Evolutionary conservation across 2,329 filamentous ascomycete genomes (phyloP), one percentile per base, ranked within the genome.

Genomic region (Myriangium duriaei): DNA sequence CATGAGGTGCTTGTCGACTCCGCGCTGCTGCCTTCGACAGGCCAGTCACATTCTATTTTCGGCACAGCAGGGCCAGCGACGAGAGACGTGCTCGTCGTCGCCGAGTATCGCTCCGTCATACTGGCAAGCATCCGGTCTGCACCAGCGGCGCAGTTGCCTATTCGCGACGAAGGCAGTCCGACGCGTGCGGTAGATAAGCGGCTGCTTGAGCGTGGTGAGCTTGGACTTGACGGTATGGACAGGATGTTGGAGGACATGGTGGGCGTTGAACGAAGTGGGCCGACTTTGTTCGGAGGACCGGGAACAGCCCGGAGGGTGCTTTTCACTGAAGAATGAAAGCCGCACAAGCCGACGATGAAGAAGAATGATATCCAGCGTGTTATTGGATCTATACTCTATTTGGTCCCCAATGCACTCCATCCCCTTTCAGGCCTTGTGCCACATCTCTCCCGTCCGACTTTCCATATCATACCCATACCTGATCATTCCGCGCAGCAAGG

Each of bases 161-260:
- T 7, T 26, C 53, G 54, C 15, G 47, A 55, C n/a, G 28, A 30
- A 11, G 37, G 18, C 11, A 42, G 40, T 15, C 40, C 40, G 7
- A 40, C 40, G n/a, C 26, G 43, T 7, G 15, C 31, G 4, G 45
- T 42, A n/a, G 65, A 69, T 39, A 61, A 63, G 47, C 52, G 56
- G 1, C 53, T 68, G 39, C 56, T 68, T 6, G 54, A 59, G 30
- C 52, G 54, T 9, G 62, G 63, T 13, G 61, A 64, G 41, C 58
- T 68, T 6, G 65, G 67, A 43, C 48, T 69, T 11, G 62, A 61
- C 19, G 64, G 64, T 6, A 62, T 69, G 56, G 61, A 67, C 40
- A 54, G 63, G 34, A 47, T 68, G 45, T 57, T 69, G 14, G 57
- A 58, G 32, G 47, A 44, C 29, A 59, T 61, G 53, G 37, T 35